These are phyloP conservation scores for Amylostereum chailletii DNA, from an alignment of 1,284 basidiomycete species.

Conservation along the genomic window DNA sequence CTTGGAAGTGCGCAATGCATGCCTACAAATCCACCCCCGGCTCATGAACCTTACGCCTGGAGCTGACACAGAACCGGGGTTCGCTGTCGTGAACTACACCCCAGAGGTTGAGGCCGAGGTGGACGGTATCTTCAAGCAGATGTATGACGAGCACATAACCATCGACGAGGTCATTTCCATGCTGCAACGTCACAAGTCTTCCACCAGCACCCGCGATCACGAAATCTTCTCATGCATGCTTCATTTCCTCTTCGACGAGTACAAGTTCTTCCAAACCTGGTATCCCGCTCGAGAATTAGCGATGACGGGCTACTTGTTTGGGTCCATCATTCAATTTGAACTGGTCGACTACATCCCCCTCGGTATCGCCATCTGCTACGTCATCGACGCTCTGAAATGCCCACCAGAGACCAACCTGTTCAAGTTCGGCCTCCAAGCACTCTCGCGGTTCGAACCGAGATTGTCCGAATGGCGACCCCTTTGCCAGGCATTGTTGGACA, in stretches of 20 bases:
- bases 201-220: slow-evolving; percentile 79
- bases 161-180: slow-evolving; percentile 92
- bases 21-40: slow-evolving; percentile 92
- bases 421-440: slow-evolving; percentile 91
- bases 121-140: slow-evolving; percentile 93
- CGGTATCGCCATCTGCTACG: slow-evolving; percentile 95
- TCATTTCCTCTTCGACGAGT: slow-evolving; percentile 99
- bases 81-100: slow-evolving; percentile 83
- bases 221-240: slow-evolving; percentile 99
- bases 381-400: slow-evolving; percentile 88
- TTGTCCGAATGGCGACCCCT: slow-evolving; percentile 92
- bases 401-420: slow-evolving; percentile 90
- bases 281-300: slow-evolving; percentile 92
- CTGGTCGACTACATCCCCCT: slow-evolving; percentile 94
- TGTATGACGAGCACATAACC: slow-evolving; percentile 93
- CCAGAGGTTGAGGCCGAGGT: slow-evolving; percentile 89
- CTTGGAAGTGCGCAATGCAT: slow-evolving; percentile 88
- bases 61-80: slow-evolving; percentile 85
- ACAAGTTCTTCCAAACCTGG: slow-evolving; percentile 96
- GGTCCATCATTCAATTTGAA: slow-evolving; percentile 90
- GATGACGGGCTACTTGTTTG: slow-evolving; percentile 96
- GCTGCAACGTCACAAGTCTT: slow-evolving; percentile 80
- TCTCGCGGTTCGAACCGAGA: slow-evolving; percentile 82
- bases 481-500: slow-evolving; percentile 82
- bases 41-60: slow-evolving; percentile 93